A percentile compares a stretch with the other conserved stretches of the same genome.
These are phyloP conservation scores for Kuraishia floccosa DNA, from an alignment of 805 yeast genomes.

Conservation along the genomic window DNA sequence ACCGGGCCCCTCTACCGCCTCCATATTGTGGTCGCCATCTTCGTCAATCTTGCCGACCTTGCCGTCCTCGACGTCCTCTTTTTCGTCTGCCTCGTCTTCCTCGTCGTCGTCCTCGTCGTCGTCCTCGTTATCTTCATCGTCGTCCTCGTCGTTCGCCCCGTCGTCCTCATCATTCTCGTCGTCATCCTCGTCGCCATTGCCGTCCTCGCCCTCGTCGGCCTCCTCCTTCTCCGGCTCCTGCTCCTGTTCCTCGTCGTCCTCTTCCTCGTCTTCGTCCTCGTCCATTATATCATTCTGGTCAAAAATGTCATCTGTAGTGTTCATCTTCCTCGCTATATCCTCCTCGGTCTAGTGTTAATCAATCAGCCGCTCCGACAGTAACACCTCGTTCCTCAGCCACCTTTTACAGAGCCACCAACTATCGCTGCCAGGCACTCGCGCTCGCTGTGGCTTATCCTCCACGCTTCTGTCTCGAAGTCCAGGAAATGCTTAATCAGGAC, in stretches of 20 bases:
- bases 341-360: too few relatives aligned
- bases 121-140: constrained; percentile 9
- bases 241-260: constrained; percentile 12
- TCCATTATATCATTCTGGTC: constrained; percentile 9
- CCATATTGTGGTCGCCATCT: not conserved
- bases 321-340: too few relatives aligned
- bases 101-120: constrained; percentile 11
- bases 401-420: too few relatives aligned
- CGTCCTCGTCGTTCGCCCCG: constrained; percentile 14
- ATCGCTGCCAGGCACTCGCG: too few relatives aligned
- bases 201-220: constrained; percentile 13
- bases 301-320: constrained; percentile 8
- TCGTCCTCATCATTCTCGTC: constrained; percentile 17
- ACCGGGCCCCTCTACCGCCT: not conserved
- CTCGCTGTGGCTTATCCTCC: too few relatives aligned
- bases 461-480: too few relatives aligned
- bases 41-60: constrained; percentile 3
- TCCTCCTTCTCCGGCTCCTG: constrained; percentile 15
- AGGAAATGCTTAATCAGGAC: too few relatives aligned
- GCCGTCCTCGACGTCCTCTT: constrained; percentile 2
- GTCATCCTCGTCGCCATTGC: constrained; percentile 16
- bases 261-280: constrained; percentile 15
- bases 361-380: too few relatives aligned
- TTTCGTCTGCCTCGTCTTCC: constrained; percentile 1
- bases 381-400: too few relatives aligned